phyloP scores from a whole-genome alignment of 345 rosid species.

The Sapria himalayana region DNA sequence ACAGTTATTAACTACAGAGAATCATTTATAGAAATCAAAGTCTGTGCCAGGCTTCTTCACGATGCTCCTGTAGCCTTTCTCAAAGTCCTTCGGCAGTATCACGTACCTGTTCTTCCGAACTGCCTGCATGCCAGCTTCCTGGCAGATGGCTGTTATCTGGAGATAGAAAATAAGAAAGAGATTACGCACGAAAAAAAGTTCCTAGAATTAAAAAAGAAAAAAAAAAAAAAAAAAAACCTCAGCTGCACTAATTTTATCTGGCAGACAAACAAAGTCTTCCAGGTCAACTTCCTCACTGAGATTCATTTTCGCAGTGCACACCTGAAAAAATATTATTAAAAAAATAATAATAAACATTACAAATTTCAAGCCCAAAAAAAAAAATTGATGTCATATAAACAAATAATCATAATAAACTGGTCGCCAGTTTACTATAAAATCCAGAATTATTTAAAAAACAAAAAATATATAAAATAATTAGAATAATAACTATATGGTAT shows the following conservation, averaged over 20 bases:
- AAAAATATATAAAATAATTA: too few relatives aligned
- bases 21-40: slow-evolving; percentile 84
- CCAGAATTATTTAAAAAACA: too few relatives aligned
- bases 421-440: too few relatives aligned
- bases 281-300: slow-evolving; percentile 91
- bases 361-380: too few relatives aligned
- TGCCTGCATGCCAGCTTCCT: slow-evolving; percentile 99
- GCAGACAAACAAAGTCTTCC: slow-evolving; percentile 97
- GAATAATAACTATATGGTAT: too few relatives aligned
- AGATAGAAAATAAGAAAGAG: not conserved
- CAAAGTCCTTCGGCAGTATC: slow-evolving; percentile 88
- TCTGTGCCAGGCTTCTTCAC: slow-evolving; percentile 99
- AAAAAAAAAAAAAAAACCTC: slow-evolving; percentile 42
- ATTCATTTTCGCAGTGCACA: slow-evolving; percentile 95
- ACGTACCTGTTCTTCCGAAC: slow-evolving; percentile 95
- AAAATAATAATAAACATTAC: too few relatives aligned
- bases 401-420: too few relatives aligned
- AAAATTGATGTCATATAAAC: too few relatives aligned
- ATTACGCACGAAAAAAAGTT: slow-evolving; percentile 14
- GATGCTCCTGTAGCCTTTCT: slow-evolving; percentile 90
- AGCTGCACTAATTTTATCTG: slow-evolving; percentile 98
- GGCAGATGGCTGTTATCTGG: slow-evolving; percentile 94
- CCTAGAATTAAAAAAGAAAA: not conserved
- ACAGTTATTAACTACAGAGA: too few relatives aligned
- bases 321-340: slow-evolving; percentile 41